Base-by-base conservation (phyloP, 2,329 filamentous ascomycete species). In the Sarocladium brachiariae region DNA sequence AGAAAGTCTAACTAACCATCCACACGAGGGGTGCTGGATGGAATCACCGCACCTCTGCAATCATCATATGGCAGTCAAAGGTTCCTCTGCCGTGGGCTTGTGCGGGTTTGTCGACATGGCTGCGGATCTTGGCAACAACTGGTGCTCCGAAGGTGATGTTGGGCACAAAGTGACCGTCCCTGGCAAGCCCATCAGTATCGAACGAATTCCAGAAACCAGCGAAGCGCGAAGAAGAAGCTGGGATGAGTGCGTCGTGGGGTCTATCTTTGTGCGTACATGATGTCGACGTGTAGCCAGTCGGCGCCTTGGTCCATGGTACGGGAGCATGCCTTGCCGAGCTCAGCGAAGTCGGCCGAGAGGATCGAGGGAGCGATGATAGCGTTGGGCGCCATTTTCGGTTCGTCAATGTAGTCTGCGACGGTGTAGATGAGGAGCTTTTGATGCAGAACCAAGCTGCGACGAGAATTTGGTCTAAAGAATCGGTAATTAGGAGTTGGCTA, bases 41-140 rank as follows among this genome's bases (percentile, higher is more conserved):
- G 27, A 2, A 35, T 16, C n/a, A n/a, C 9, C 70, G 59, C 76
- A 92, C 89, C 86, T 99, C 92, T 62, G 89, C 84, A 65, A 99
- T 95, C 93, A 99, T 99, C 93, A 99, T 97, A 72, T 99, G 93
- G 78, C 93, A 99, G 71, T 99, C 93, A 67, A 99, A 99, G 13
- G 92, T 97, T 55, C 93, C 93, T 60, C 84, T 87, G 50, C 87
- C 90, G 58, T 86, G 75, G 30, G 78, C 78, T 49, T 78, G 73
- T 35, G 76, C 75, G 2, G 90, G 91, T 58, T 78, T 77, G 52
- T 89, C 84, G 61, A 99, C 91, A 62, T 96, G 87, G 41, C 80
- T 76, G 55, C 93, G 84, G 61, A 99, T 93, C 75, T 92, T 95
- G 59, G 89, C 92, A 41, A 99, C 93, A 33, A 99, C 90, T 4